Evolutionary conservation across 257 asterid species (phyloP), one percentile per base, ranked within the genome.

Genomic region (Salvia miltiorrhiza): DNA sequence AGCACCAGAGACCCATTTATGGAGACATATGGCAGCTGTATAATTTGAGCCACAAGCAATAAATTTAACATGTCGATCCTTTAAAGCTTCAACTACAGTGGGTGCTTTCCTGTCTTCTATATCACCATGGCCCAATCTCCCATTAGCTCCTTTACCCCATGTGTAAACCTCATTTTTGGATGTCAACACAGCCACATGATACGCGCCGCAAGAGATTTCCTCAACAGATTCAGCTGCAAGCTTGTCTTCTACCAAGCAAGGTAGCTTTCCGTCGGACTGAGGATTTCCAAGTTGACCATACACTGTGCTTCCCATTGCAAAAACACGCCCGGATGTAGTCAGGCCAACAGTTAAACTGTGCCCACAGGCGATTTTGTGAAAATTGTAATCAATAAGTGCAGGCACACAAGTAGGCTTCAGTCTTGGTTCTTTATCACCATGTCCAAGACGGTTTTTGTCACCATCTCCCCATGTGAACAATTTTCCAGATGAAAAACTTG

Each of bases 381-480:
- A 90, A 72, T 86, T 86, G 80, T 82, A 80, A 61, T 92, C 97
- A n/a, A 92, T 92, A 57, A 92, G 96, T 4, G 96, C 92, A 12
- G 98, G 89, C 35, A 92, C 97, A 41, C 97, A 90, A 6, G 98
- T 90, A 37, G 98, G 98, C 70, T 86, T 80, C 67, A 92, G 74
- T 21, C 95, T 87, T 39, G 98, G 88, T 63, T 92, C 98, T 69
- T 86, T 92, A 72, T 92, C 96, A 40, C 98, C 98, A 44, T 92
- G 98, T 32, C 98, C 98, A 13, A 92, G 95, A 44, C 98, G 96
- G 32, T 85, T 82, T 74, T 90, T 92, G 71, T 92, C 98, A 33
- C 98, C 98, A 23, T 92, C 98, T 7, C 98, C 98, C 98, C 98
- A 92, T 28, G 98, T 92, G 76, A 92, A 92, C 73, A 92, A 73